These are phyloP conservation scores for Globisporangium acanthophoron DNA, from an alignment of 352 stramenopile genomes.

Conservation along the genomic window DNA sequence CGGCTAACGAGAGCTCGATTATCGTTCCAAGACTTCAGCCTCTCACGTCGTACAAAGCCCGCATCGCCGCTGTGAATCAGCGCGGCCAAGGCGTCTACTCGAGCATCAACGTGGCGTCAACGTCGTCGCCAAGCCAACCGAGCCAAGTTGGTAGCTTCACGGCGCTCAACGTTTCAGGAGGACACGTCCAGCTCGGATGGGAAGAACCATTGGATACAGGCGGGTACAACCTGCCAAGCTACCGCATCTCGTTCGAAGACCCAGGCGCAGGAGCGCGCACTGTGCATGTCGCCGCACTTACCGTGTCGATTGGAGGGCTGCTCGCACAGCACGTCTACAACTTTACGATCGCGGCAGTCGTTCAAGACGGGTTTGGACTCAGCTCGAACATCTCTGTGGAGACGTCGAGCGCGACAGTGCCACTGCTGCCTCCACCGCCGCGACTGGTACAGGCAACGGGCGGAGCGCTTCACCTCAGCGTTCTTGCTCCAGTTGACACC, in stretches of 20 bases:
- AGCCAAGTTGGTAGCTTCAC: conserved; percentile 15
- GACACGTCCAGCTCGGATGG: conserved; percentile 25
- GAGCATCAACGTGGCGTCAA: conserved; percentile 7
- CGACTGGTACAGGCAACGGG: conserved; percentile 32
- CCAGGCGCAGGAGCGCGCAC: conserved; percentile 1
- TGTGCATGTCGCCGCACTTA: conserved; percentile 7
- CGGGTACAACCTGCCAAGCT: conserved; percentile 19
- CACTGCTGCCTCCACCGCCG: conserved; percentile 19
- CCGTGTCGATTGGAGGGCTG: conserved; percentile 19
- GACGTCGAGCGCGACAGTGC: conserved; percentile 14
- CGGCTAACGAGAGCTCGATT: background rate
- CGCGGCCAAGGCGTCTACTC: conserved; percentile 23
- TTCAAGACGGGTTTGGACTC: background rate
- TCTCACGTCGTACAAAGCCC: conserved; percentile 25
- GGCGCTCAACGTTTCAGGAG: conserved; percentile 14
- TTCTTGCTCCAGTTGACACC: conserved; percentile 31
- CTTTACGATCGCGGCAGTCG: conserved; percentile 21
- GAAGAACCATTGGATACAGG: conserved; percentile 23
- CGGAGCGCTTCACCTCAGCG: conserved; percentile 29
- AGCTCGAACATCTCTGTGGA: background rate
- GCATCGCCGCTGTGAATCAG: conserved; percentile 18
- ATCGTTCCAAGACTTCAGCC: conserved; percentile 14
- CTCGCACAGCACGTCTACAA: conserved; percentile 17
- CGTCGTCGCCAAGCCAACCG: conserved; percentile 17
- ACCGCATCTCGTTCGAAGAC: conserved; percentile 20